These are phyloP conservation scores for Diplodia intermedia DNA, from an alignment of 2,329 filamentous ascomycete genomes.

Conservation along the genomic window DNA sequence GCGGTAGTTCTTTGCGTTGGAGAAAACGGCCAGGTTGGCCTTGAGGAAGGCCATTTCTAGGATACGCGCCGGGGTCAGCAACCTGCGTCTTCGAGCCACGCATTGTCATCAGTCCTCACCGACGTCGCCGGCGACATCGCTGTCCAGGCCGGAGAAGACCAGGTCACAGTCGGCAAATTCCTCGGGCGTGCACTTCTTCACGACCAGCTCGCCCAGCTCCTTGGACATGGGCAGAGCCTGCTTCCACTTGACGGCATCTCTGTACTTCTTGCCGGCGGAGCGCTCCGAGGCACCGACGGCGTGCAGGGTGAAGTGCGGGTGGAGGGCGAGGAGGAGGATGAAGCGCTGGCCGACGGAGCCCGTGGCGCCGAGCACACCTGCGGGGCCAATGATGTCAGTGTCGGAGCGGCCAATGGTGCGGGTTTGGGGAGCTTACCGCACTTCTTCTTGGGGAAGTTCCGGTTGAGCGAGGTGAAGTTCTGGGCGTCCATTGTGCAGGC, in stretches of 20 bases:
- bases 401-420: conserved; percentile 34
- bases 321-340: conserved; percentile 86
- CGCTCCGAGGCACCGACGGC: conserved; percentile 88
- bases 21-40: conserved; percentile 89
- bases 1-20: conserved; percentile 97
- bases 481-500: conserved; percentile 50
- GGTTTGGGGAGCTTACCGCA: conserved; percentile 52
- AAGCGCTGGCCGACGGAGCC: conserved; percentile 96
- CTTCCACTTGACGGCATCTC: conserved; percentile 94
- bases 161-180: conserved; percentile 91
- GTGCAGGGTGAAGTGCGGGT: conserved; percentile 85
- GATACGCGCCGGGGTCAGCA: background rate
- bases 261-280: conserved; percentile 92
- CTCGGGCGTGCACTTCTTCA: conserved; percentile 81
- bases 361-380: conserved; percentile 82
- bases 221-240: conserved; percentile 83
- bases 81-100: background rate
- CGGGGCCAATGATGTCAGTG: conserved; percentile 27
- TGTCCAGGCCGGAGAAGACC: conserved; percentile 90
- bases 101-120: conserved; percentile 61
- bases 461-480: conserved; percentile 49
- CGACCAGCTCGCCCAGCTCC: conserved; percentile 76
- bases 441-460: conserved; percentile 59
- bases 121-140: conserved; percentile 89
- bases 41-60: conserved; percentile 89